Base-by-base conservation (phyloP, 176 grass and related monocot species). In the Eleusine indica region DNA sequence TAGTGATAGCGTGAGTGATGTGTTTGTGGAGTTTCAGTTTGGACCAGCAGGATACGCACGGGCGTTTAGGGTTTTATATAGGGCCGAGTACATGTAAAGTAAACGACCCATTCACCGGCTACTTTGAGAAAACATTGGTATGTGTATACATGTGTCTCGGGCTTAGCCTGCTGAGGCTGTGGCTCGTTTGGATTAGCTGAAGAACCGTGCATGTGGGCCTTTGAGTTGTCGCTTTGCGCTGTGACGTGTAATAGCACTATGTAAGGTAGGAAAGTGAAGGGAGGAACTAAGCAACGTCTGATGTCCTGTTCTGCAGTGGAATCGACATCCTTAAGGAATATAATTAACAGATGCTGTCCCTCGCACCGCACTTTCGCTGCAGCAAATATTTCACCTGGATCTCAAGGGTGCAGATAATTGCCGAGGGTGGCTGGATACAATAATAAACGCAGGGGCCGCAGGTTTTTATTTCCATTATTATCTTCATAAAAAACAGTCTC, bases 1-100 rank as follows among this genome's bases (percentile, higher is more conserved):
- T 6, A 54, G 5, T 48, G 66, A 54, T 3, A 15, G 8, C 12
- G 80, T 21, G 28, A 56, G 35, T 76, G 30, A 65, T 77, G 51
- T 71, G 56, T 52, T 39, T 52, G 76, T 74, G 70, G 47, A 41
- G 39, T 75, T 14, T 14, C 2, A 52, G 13, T 61, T 47, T 68
- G 56, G 41, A 17, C 49, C 3, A 54, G 70, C 46, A 17, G 35
- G 52, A 64, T 64, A 52, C 25, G 25, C 10, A 67, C 0, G 42
- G 71, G 3, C 14, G 32, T 4, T 12, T 61, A 11, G 19, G 53
- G 72, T 72, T 37, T 77, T 80, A 80, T 89, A 77, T 82, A 88
- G 29, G 46, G 68, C 25, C 8, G 56, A 51, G 69, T 29, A 3
- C 18, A 65, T 52, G 46, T 39, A 68, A 52, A 15, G 11, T 47